Evolutionary conservation across 2,329 filamentous ascomycete species (phyloP), one percentile per base, ranked within the genome.

Genomic region (Hypoxylon sp.): DNA sequence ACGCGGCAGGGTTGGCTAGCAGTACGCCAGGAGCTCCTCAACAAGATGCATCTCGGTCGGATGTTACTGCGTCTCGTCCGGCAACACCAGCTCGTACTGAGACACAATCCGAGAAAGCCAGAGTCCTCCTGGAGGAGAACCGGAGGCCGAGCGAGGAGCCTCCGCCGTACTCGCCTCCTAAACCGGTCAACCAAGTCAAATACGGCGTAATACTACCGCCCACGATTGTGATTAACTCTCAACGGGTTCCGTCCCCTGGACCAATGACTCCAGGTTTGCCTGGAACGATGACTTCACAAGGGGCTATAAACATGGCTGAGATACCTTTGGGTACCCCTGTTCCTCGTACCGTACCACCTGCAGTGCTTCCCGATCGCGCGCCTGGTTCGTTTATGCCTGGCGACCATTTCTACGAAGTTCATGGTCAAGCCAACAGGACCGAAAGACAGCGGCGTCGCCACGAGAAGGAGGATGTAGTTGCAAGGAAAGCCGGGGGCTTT

Each of bases 381-480:
- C 72, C 79, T 1, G 85, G 85, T 31, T 82, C 85, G 0, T 86
- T 80, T 61, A 74, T 82, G n/a, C 81, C 82, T 1, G 81, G 79
- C 10, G 83, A 82, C 56, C 84, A 85, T 69, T 83, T 82, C 22
- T 77, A 77, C 53, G 77, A 79, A 11, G 81, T 82, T 3, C 73
- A 78, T 33, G 85, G 81, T 42, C 79, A 76, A 35, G 79, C 79
- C 31, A 81, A 85, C 64, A 84, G 79, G 72, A 80, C 78, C 64
- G 90, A 86, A 77, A 83, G 82, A 48, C 83, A 82, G 75, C 85
- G 85, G 64, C 85, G 83, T 67, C 86, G 84, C 20, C 85, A 86
- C 64, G 90, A 93, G 76, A 91, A 90, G 66, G 90, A 93, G 77
- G 91, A 93, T 44, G 83, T 83, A 2, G 73, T 86, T 17, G 89